Base-by-base conservation (phyloP, 148 eudicot genomes). In the Rhododendron simsii region DNA sequence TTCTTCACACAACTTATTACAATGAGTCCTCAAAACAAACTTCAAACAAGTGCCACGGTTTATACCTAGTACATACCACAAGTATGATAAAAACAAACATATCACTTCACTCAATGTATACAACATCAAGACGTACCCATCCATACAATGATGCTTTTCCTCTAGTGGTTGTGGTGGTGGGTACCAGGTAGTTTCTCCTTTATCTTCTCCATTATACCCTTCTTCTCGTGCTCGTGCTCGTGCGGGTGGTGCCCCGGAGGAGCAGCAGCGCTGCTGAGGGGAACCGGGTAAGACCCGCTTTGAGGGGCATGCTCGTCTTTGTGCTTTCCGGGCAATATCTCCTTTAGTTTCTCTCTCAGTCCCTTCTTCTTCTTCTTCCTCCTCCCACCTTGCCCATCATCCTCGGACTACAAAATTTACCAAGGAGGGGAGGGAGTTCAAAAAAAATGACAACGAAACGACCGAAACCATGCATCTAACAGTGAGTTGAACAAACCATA, bases 281-380 rank as follows among this genome's bases (percentile, higher is more conserved):
- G 84, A 26, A 86, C 87, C 28, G 83, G 84, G 37, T 23, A 73
- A 7, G 20, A 45, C 2, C 16, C 88, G 88, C 10, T 35, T 37
- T 50, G 69, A 11, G 33, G 86, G 57, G 55, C 78, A 20, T 55
- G 81, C 5, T 90, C 91, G 50, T 86, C 87, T 45, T 89, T 89
- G 81, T 87, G 90, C 69, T 91, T 90, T 7, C 92, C 91, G 0
- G 87, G 85, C 35, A 93, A 76, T 59, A 91, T 94, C 85, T 95
- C 97, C 90, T 94, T 94, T 13, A 95, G 89, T 79, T 93, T 95
- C 88, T 91, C 90, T 9, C 83, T 92, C 51, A 93, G 44, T 10
- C 95, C 98, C 39, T 71, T 71, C 55, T 95, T 93, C 91, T 93
- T 94, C 93, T 93, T 93, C 93, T 91, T 91, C 86, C 93, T 91